phyloP scores from a whole-genome alignment of 2,329 filamentous ascomycete genomes.

The Xylariaceae sp. region DNA sequence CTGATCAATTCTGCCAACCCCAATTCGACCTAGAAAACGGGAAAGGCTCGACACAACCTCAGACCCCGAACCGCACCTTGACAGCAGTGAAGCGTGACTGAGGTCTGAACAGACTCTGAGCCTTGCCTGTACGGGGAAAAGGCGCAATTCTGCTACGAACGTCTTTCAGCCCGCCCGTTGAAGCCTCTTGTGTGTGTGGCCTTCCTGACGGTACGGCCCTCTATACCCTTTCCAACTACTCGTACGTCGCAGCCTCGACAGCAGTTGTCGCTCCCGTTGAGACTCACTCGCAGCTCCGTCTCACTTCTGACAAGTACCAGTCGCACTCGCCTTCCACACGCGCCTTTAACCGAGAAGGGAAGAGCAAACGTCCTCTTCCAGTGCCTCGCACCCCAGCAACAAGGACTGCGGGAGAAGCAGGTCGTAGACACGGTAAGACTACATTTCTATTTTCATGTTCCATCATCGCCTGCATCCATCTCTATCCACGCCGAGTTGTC shows the following conservation, averaged over 20 bases:
- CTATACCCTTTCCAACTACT: background rate
- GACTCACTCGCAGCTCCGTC: too few relatives aligned
- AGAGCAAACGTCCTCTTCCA: too few relatives aligned
- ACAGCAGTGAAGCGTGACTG: background rate
- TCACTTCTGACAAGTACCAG: too few relatives aligned
- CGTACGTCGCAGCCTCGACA: background rate
- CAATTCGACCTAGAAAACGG: constrained; percentile 31
- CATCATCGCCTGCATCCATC: too few relatives aligned
- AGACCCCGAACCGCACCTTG: background rate
- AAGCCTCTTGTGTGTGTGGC: background rate
- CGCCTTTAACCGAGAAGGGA: too few relatives aligned
- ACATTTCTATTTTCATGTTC: too few relatives aligned
- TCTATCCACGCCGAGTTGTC: too few relatives aligned
- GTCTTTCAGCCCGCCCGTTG: constrained; percentile 1
- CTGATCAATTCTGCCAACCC: constrained; percentile 41
- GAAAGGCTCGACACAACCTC: constrained; percentile 17
- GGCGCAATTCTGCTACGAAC: constrained; percentile 8
- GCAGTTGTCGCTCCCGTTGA: background rate
- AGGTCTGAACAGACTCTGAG: constrained; percentile 28
- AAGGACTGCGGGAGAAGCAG: too few relatives aligned
- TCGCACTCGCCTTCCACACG: too few relatives aligned
- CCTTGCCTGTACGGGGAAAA: constrained; percentile 38
- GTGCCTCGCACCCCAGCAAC: too few relatives aligned
- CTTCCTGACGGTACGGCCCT: background rate
- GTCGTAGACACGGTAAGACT: too few relatives aligned